phyloP scores from a whole-genome alignment of 441 rosid genomes.

The Mallotus repandus region DNA sequence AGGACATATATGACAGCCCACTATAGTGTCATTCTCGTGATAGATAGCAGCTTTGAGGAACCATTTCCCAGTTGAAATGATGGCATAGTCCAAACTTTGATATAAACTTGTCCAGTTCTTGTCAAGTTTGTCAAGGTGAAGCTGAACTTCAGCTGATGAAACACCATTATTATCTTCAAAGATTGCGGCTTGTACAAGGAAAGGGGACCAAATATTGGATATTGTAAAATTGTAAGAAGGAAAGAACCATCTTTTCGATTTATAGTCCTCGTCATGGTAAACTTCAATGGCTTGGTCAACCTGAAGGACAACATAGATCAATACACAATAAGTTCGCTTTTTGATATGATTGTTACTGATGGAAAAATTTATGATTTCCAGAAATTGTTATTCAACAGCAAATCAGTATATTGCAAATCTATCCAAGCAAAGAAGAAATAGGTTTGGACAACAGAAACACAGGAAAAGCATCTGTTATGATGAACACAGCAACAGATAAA shows the following conservation, averaged over 20 bases:
- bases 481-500: not conserved
- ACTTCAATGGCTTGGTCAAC: conserved; percentile 72
- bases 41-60: conserved; percentile 81
- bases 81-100: conserved; percentile 57
- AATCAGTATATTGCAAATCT: not conserved
- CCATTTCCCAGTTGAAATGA: conserved; percentile 93
- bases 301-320: conserved; percentile 36
- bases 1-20: conserved; percentile 84
- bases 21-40: conserved; percentile 55
- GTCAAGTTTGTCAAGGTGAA: conserved; percentile 79
- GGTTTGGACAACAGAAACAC: not conserved
- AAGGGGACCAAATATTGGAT: conserved; percentile 87
- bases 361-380: not conserved
- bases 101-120: conserved; percentile 60
- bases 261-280: conserved; percentile 74
- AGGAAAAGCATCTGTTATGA: not conserved
- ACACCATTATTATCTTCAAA: conserved; percentile 88
- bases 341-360: no score
- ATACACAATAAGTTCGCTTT: not conserved
- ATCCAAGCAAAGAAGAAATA: not conserved
- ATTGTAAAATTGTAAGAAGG: conserved; percentile 64
- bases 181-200: conserved; percentile 77
- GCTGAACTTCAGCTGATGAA: conserved; percentile 65
- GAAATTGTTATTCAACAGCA: not conserved
- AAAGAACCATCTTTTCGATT: conserved; percentile 72